phyloP scores from a whole-genome alignment of 2,329 filamentous ascomycete genomes.

The Massarina eburnea region DNA sequence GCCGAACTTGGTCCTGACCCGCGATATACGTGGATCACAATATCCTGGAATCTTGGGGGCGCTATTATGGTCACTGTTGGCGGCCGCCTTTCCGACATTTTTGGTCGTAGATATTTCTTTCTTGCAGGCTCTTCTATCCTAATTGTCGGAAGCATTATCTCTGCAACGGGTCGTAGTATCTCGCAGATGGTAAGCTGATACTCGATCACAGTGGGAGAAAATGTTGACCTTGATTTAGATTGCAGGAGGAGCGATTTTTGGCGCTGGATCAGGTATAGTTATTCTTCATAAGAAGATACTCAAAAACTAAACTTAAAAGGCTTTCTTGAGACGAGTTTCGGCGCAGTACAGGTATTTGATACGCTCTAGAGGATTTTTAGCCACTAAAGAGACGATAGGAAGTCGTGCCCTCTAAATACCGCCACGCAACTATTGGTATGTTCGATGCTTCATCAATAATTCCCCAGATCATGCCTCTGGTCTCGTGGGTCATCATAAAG shows the following conservation, averaged over 20 bases:
- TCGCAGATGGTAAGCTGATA: slow-evolving; percentile 46
- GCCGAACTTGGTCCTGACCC: slow-evolving; percentile 36
- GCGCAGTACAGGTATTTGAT: no score
- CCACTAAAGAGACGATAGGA: no score
- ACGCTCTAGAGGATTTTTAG: no score
- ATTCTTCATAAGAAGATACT: neutral
- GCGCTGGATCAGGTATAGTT: no score
- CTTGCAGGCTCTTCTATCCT: slow-evolving; percentile 36
- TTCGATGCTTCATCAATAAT: slow-evolving; percentile 37
- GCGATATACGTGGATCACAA: slow-evolving; percentile 36
- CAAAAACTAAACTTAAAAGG: slow-evolving; percentile 29
- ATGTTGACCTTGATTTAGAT: no score
- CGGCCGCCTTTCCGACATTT: slow-evolving; percentile 45
- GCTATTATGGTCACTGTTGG: slow-evolving; percentile 37
- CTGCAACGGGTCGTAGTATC: slow-evolving; percentile 44
- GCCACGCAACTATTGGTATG: slow-evolving; percentile 43
- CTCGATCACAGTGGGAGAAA: slow-evolving; percentile 43
- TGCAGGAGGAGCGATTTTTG: no score
- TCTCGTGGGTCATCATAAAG: slow-evolving; percentile 33
- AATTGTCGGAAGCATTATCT: slow-evolving; percentile 43
- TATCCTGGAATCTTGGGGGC: slow-evolving; percentile 36
- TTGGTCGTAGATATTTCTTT: slow-evolving; percentile 40
- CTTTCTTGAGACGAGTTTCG: no score
- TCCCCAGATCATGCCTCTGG: slow-evolving; percentile 36
- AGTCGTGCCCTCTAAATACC: slow-evolving; percentile 41